These are phyloP conservation scores for Eragrostis nindensis DNA, from an alignment of 176 grass and related monocot genomes.

Conservation along the genomic window DNA sequence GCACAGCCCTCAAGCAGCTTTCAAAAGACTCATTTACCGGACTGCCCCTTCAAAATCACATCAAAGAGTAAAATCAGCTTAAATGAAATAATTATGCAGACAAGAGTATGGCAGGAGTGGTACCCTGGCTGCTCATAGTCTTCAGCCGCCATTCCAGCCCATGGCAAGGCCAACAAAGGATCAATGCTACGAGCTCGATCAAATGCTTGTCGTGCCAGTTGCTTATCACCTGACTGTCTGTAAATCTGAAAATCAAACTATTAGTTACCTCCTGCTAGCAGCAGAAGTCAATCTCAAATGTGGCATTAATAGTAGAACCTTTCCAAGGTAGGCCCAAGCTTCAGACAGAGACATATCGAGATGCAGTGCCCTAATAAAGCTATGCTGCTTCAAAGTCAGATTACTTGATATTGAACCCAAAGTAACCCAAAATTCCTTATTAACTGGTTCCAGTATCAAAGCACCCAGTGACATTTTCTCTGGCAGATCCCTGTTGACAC, in stretches of 20 bases:
- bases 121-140: slow-evolving; percentile 50
- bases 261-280: slow-evolving; percentile 29
- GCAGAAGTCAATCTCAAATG: slow-evolving; percentile 19
- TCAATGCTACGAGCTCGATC: slow-evolving; percentile 96
- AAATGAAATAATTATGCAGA: slow-evolving; percentile 17
- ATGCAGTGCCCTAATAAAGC: slow-evolving; percentile 79
- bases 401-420: slow-evolving; percentile 73
- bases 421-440: slow-evolving; percentile 93
- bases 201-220: slow-evolving; percentile 81
- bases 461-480: slow-evolving; percentile 92
- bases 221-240: slow-evolving; percentile 75
- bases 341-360: slow-evolving; percentile 77
- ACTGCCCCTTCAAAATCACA: slow-evolving; percentile 52
- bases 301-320: slow-evolving; percentile 55
- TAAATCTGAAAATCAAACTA: slow-evolving; percentile 71
- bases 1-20: slow-evolving; percentile 91
- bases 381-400: slow-evolving; percentile 91
- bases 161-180: slow-evolving; percentile 90
- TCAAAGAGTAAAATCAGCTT: slow-evolving; percentile 48
- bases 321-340: slow-evolving; percentile 95
- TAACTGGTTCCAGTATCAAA: slow-evolving; percentile 73
- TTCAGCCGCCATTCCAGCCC: slow-evolving; percentile 89
- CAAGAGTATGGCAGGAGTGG: neutral
- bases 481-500: slow-evolving; percentile 69
- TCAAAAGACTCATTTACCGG: slow-evolving; percentile 74